phyloP scores from a whole-genome alignment of 495 filamentous ascomycete species.

The Penicillium parvum region DNA sequence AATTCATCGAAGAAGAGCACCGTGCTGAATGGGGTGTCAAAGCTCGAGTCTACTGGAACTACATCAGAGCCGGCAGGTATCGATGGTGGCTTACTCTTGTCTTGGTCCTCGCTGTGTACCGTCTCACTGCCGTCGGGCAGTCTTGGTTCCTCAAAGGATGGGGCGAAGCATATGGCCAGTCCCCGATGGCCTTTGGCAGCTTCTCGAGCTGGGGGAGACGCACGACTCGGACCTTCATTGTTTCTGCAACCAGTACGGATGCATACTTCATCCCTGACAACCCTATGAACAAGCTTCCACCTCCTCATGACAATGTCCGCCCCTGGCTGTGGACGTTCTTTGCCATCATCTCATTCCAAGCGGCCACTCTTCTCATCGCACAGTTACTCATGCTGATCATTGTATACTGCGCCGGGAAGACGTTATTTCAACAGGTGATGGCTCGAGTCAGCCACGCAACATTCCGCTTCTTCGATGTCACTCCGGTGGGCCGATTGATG shows the following conservation, averaged over 20 bases:
- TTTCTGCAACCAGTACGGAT: slow-evolving; percentile 9
- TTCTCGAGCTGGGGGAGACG: slow-evolving; percentile 4
- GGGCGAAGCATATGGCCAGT: slow-evolving; percentile 66
- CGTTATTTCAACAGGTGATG: slow-evolving; percentile 66
- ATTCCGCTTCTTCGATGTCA: slow-evolving; percentile 84
- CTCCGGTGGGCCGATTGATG: slow-evolving; percentile 78
- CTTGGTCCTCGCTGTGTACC: slow-evolving; percentile 53
- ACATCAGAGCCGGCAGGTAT: slow-evolving; percentile 70
- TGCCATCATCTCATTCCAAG: slow-evolving; percentile 53
- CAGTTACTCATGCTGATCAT: slow-evolving; percentile 63
- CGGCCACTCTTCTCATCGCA: slow-evolving; percentile 49
- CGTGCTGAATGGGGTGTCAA: slow-evolving; percentile 72
- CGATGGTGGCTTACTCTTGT: slow-evolving; percentile 65
- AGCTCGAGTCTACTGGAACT: slow-evolving; percentile 72
- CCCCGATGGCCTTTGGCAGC: slow-evolving; percentile 8
- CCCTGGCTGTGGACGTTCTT: slow-evolving; percentile 72
- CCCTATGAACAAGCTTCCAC: slow-evolving; percentile 56
- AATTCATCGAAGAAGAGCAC: slow-evolving; percentile 79
- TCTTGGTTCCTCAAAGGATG: slow-evolving; percentile 82
- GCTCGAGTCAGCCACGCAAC: slow-evolving; percentile 67
- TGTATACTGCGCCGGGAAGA: slow-evolving; percentile 67
- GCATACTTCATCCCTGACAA: slow-evolving; percentile 22
- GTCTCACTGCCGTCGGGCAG: slow-evolving; percentile 55
- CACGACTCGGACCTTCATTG: not conserved
- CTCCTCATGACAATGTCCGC: slow-evolving; percentile 59